phyloP scores from a whole-genome alignment of 768 basidiomycete species.

The Gloeophyllum trabeum region DNA sequence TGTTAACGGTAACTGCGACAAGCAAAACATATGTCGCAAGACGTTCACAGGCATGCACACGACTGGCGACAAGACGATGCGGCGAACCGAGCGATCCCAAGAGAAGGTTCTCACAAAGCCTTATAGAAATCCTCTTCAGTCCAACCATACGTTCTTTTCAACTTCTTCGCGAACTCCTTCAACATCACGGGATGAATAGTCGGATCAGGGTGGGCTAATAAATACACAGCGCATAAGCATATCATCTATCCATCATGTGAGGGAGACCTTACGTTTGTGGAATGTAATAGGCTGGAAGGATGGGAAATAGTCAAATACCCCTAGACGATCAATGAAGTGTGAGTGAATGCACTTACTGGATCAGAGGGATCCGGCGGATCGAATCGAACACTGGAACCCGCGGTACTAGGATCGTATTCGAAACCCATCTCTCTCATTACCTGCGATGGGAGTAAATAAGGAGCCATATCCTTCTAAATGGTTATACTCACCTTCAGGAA shows the following conservation, averaged over 20 bases:
- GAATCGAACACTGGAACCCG: conserved; percentile 76
- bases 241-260: conserved; percentile 1
- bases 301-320: no score
- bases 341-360: conserved; percentile 29
- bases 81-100: no score
- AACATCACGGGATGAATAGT: conserved; percentile 42
- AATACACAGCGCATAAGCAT: not conserved
- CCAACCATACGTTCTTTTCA: conserved; percentile 65
- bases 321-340: no score
- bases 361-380: conserved; percentile 52
- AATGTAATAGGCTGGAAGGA: conserved; percentile 51
- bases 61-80: no score
- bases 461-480: not conserved
- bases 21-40: no score
- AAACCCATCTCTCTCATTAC: conserved; percentile 77
- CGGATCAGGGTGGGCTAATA: conserved; percentile 71
- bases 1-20: no score
- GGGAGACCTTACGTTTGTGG: conserved; percentile 52
- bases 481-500: conserved; percentile 49
- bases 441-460: conserved; percentile 20
- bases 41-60: no score
- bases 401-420: conserved; percentile 58
- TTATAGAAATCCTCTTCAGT: conserved; percentile 32
- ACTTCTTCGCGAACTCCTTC: conserved; percentile 40
- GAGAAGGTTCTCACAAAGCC: no score